Evolutionary conservation across 2,329 filamentous ascomycete species (phyloP).

Genomic region (Cladorrhinum sp.): DNA sequence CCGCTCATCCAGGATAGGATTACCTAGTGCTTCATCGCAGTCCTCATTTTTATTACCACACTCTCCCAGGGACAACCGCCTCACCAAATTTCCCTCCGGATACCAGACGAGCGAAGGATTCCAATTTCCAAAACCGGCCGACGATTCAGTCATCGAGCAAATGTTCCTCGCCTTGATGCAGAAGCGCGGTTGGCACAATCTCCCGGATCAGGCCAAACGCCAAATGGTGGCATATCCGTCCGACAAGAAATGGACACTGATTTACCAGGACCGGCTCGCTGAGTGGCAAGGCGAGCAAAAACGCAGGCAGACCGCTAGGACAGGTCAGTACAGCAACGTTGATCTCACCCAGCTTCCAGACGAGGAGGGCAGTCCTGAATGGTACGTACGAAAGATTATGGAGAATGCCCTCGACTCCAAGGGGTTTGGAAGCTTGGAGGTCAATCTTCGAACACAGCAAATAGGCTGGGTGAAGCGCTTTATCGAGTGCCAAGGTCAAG

Average conservation of each 20-base stretch:
- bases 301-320: conserved; percentile 69
- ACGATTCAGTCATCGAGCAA: conserved; percentile 81
- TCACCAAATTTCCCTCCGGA: conserved; percentile 50
- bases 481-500: conserved; percentile 94
- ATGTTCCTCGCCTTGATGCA: conserved; percentile 95
- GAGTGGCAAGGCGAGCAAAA: conserved; percentile 96
- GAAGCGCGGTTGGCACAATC: conserved; percentile 94
- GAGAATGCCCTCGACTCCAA: conserved; percentile 91
- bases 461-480: conserved; percentile 97
- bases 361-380: conserved; percentile 94
- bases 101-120: conserved; percentile 47
- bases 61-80: conserved; percentile 53
- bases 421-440: conserved; percentile 86
- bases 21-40: conserved; percentile 55
- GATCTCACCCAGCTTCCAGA: conserved; percentile 77
- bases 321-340: conserved; percentile 65
- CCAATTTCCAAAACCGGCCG: conserved; percentile 68
- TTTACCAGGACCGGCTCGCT: conserved; percentile 90
- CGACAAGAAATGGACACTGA: conserved; percentile 94
- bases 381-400: conserved; percentile 97
- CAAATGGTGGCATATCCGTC: conserved; percentile 97
- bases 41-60: conserved; percentile 49
- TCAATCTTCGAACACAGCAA: conserved; percentile 91
- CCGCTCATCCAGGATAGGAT: conserved; percentile 51
- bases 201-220: conserved; percentile 88